Evolutionary conservation across 441 rosid species (phyloP), one percentile per base, ranked within the genome.

Genomic region (Gossypium trilobum): DNA sequence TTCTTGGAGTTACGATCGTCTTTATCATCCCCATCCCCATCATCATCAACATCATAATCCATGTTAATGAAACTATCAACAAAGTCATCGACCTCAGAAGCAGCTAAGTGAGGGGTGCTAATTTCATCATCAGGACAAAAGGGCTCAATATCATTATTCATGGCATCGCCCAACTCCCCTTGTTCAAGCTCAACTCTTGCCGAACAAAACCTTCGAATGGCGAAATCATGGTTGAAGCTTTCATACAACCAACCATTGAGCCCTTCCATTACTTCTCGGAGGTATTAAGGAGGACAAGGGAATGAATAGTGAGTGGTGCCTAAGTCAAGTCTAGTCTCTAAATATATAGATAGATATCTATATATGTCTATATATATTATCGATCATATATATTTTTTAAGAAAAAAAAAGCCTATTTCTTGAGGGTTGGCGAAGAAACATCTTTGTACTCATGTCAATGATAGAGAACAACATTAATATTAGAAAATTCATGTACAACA

Each of bases 1-100:
- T 56, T 56, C 27, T 19, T 20, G 11, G 74, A 65, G 20, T 39
- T 59, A 5, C 5, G 48, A 39, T 54, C 71, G 10, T 68, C 48
- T 11, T 57, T 11, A 19, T 8, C 29, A 20, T 55, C 60, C 60
- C 39, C 55, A 29, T 55, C 59, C 59, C 39, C 55, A 36, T 68
- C 59, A 6, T 57, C 65, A 14, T 61, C 11, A 17, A 22, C 73
- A 7, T 70, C 59, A 61, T 80, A 77, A 58, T 84, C 86, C 72
- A 81, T 76, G 68, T 87, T 87, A 68, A 87, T 80, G 87, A 87
- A 87, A 79, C 90, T 87, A 66, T 86, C 87, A 14, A 87, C 91
- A 31, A 87, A 77, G 11, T 89, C 83, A 75, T 89, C 85, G 3
- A 85, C 82, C 74, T 87, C 90, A 5, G 85, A 80, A 50, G 81